Base-by-base conservation (phyloP, 345 rosid genomes). In the Combretum micranthum region DNA sequence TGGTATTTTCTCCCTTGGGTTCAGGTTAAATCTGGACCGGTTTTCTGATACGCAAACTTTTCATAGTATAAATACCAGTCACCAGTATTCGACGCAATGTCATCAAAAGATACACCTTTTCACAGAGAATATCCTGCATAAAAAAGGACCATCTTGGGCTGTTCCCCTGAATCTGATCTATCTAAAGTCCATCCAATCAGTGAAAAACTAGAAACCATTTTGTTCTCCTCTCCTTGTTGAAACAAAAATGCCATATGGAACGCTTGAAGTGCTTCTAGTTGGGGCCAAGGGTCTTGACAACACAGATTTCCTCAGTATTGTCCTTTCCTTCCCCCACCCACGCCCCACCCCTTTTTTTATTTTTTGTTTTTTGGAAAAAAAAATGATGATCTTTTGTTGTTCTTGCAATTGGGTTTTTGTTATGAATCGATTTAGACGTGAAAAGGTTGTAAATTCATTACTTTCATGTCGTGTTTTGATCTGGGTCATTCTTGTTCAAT, bases 271-370 rank as follows among this genome's bases (percentile, higher is more conserved):
- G 18, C 76, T 79, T 57, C 80, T 79, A 21, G 72, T 75, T 25
- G 57, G 66, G 19, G 79, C 78, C 45, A 79, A 72, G 74, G 76
- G 68, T 32, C 78, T 79, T 15, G 69, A 75, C 50, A 55, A 67
- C 67, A 17, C 75, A 9, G 89, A 86, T 72, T 68, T 80, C 39
- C 66, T 86, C 55, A 26, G 89, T 86, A 71, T 58, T 77, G 44
- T 70, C 43, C 32, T 17, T 26, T 14, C 49, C 5, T 60, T 75
- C 44, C 68, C 42, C 25, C 21, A 22, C 15, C 47, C 7, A 20
- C 12, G 47, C 13, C 39, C 22, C 13, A 17, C 17, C 9, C 23
- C 49, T 21, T 7, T 17, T 20, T 14, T 2, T 52, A 3, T 17
- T 25, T 46, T 22, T 56, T 10, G 20, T 13, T 15, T 19, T 26